Conservation (phyloP, 2,329 filamentous ascomycete species). For the Stagonosporopsis chrysanthemi region DNA sequence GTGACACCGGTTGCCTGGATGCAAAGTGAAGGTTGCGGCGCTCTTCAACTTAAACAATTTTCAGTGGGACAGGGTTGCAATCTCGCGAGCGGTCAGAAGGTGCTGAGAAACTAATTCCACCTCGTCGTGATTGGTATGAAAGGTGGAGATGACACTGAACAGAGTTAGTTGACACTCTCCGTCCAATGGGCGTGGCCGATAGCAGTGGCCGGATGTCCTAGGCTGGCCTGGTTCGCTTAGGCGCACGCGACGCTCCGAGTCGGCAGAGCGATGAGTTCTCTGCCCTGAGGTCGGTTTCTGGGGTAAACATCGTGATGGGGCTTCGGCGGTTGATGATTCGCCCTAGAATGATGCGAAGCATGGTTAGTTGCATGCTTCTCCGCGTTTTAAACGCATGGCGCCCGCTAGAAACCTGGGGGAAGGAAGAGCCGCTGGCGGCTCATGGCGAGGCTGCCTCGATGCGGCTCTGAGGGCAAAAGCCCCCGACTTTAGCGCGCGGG, state of each 20-base stretch:
- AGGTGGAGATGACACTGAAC: slow-evolving; percentile 4
- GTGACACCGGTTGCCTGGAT: slow-evolving; percentile 7
- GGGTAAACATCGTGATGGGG: slow-evolving; percentile 14
- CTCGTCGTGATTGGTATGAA: slow-evolving; percentile 9
- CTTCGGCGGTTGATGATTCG: slow-evolving; percentile 13
- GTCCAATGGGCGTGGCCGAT: slow-evolving; percentile 4
- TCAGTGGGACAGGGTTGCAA: slow-evolving; percentile 8
- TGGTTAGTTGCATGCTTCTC: slow-evolving; percentile 19
- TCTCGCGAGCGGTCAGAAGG: slow-evolving; percentile 2
- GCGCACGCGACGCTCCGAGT: slow-evolving; percentile 6
- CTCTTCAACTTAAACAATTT: slow-evolving; percentile 19
- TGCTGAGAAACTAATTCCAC: slow-evolving; percentile 9
- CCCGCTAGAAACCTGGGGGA: slow-evolving; percentile 18
- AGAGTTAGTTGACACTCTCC: slow-evolving; percentile 1
- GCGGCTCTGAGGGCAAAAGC: slow-evolving; percentile 7
- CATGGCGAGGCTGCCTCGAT: slow-evolving; percentile 7
- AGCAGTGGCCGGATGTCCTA: slow-evolving; percentile 2
- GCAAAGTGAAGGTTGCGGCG: slow-evolving; percentile 10
- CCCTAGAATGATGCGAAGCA: slow-evolving; percentile 6
- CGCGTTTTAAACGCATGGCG: slow-evolving; percentile 17
- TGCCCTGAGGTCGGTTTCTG: slow-evolving; percentile 14
- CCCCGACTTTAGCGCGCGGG: slow-evolving; percentile 10
- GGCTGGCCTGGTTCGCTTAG: slow-evolving; percentile 9
- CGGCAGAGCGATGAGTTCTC: slow-evolving; percentile 3
- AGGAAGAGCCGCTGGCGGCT: slow-evolving; percentile 11